These are phyloP conservation scores for Scenedesmus sp. DNA, from an alignment of 163 green algal species.

Conservation along the genomic window DNA sequence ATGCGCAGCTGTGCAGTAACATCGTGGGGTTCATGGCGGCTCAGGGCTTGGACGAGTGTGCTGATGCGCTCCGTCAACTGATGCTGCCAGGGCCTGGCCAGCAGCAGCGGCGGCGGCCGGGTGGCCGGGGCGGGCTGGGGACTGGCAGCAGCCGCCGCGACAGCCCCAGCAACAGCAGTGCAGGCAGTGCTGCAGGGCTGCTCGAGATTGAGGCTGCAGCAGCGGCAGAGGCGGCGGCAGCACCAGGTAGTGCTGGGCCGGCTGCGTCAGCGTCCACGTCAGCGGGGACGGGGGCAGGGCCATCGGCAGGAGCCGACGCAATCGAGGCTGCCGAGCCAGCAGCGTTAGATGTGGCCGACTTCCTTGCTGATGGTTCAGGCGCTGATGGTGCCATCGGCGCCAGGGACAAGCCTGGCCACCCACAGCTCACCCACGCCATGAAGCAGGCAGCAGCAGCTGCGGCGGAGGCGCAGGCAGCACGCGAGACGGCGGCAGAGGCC, in stretches of 20 bases:
- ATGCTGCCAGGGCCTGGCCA: neutral
- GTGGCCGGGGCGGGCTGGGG: neutral
- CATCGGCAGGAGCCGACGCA: neutral
- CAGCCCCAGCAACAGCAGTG: neutral
- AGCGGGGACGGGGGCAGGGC: neutral
- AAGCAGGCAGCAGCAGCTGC: conserved; percentile 20
- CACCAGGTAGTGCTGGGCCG: neutral
- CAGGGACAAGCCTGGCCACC: neutral
- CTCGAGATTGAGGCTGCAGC: neutral
- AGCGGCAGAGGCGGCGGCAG: neutral
- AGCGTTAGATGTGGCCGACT: too few relatives aligned
- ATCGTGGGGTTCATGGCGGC: neutral
- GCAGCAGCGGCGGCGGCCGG: neutral
- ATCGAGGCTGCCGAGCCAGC: neutral
- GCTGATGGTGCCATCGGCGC: neutral
- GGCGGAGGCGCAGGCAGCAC: conserved; percentile 4
- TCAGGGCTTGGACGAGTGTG: neutral
- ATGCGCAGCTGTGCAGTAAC: neutral
- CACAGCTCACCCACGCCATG: neutral
- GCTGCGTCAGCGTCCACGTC: neutral
- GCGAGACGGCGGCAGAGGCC: neutral
- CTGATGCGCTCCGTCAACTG: neutral
- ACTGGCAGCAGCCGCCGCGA: neutral
- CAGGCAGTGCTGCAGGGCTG: neutral
- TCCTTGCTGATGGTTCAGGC: neutral